Evolutionary conservation across 805 yeast genomes (phyloP).

Genomic region (Lachancea lanzarotensis): DNA sequence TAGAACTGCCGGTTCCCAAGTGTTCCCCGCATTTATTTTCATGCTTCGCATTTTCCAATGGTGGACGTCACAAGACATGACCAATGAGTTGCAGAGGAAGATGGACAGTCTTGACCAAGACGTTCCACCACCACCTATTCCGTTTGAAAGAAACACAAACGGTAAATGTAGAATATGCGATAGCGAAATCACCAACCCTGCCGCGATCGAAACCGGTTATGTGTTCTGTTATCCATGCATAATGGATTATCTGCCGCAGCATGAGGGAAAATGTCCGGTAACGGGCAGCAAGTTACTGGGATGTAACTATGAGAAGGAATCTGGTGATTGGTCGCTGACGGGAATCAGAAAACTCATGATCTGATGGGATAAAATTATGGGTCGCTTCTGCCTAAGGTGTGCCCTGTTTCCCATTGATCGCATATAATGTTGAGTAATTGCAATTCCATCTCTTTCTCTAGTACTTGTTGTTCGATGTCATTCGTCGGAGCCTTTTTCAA

Average conservation of each 20-base stretch:
- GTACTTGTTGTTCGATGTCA: slow-evolving; percentile 23
- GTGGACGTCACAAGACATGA: slow-evolving; percentile 81
- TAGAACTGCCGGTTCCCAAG: slow-evolving; percentile 8
- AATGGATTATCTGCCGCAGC: slow-evolving; percentile 49
- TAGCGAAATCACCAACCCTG: slow-evolving; percentile 62
- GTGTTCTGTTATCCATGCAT: slow-evolving; percentile 89
- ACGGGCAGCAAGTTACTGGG: slow-evolving; percentile 67
- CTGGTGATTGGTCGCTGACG: slow-evolving; percentile 61
- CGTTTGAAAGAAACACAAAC: slow-evolving; percentile 8
- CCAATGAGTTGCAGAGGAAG: slow-evolving; percentile 48
- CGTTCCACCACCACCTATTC: slow-evolving; percentile 40
- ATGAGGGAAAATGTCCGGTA: slow-evolving; percentile 65
- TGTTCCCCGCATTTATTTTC: slow-evolving; percentile 79
- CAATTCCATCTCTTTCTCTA: slow-evolving; percentile 24
- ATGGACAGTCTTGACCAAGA: slow-evolving; percentile 41
- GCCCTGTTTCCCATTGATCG: slow-evolving; percentile 25
- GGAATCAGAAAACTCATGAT: slow-evolving; percentile 72
- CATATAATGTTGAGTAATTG: slow-evolving; percentile 19
- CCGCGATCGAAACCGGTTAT: slow-evolving; percentile 84
- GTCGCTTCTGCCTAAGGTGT: not conserved
- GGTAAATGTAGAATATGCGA: slow-evolving; percentile 64
- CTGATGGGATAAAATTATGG: slow-evolving; percentile 23
- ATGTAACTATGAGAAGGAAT: slow-evolving; percentile 55
- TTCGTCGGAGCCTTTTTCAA: slow-evolving; percentile 18
- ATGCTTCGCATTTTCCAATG: slow-evolving; percentile 80